phyloP scores from a whole-genome alignment of 1,284 basidiomycete genomes.

The Cystobasidium pallidum region DNA sequence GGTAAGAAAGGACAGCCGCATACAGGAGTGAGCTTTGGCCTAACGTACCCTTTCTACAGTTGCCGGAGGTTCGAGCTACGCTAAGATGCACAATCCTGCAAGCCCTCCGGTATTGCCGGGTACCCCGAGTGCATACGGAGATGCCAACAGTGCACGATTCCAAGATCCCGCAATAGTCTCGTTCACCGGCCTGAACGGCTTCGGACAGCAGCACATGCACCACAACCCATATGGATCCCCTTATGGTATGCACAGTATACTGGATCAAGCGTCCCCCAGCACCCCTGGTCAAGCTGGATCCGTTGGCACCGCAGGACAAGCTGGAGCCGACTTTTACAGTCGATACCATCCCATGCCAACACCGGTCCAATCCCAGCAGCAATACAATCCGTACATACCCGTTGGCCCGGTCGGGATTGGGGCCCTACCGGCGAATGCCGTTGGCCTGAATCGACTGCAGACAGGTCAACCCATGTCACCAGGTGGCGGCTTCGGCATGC shows the following conservation, averaged over 20 bases:
- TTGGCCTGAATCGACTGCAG: constrained; percentile 23
- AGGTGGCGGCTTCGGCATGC: constrained; percentile 37
- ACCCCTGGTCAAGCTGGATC: constrained; percentile 16
- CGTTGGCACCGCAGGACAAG: constrained; percentile 17
- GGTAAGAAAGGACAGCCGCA: background rate
- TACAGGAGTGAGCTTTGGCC: constrained; percentile 13
- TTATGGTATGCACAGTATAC: constrained; percentile 8
- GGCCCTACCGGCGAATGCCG: constrained; percentile 17
- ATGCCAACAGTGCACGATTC: constrained; percentile 29
- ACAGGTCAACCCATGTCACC: constrained; percentile 32
- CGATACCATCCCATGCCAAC: constrained; percentile 40
- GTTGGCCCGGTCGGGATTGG: constrained; percentile 39
- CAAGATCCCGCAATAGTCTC: constrained; percentile 43
- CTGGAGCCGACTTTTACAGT: constrained; percentile 36
- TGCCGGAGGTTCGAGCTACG: background rate
- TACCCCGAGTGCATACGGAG: constrained; percentile 23
- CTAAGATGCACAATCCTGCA: constrained; percentile 19
- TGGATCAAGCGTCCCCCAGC: constrained; percentile 10
- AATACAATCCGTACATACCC: constrained; percentile 39
- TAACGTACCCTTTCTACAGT: constrained; percentile 2
- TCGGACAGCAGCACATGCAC: constrained; percentile 36
- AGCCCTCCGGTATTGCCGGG: constrained; percentile 34
- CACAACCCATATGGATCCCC: constrained; percentile 33
- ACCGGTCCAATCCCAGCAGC: constrained; percentile 38
- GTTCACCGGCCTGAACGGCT: constrained; percentile 33